Conservation (phyloP, 345 rosid species). For the Tarenaya hassleriana region DNA sequence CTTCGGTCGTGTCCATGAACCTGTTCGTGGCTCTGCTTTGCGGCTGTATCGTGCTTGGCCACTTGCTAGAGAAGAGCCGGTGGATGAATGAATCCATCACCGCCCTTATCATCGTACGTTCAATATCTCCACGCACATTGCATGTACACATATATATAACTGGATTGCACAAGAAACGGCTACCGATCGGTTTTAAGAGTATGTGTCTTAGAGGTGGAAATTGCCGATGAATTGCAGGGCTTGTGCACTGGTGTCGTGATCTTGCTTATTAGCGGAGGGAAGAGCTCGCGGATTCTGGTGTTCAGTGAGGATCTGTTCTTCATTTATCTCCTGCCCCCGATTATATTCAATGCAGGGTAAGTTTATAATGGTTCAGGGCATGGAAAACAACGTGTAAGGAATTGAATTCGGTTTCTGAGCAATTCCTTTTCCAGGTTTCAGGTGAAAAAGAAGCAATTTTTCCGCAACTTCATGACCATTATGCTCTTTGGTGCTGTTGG, state of each 20-base stretch:
- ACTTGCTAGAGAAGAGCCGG: constrained; percentile 67
- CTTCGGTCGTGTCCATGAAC: constrained; percentile 80
- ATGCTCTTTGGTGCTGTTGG: constrained; percentile 92
- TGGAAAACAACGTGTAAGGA: too few species aligned
- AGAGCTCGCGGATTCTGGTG: constrained; percentile 71
- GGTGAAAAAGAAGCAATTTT: constrained; percentile 98
- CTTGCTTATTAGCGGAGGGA: constrained; percentile 69
- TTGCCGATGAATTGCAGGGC: constrained; percentile 44
- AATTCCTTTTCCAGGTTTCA: constrained; percentile 57
- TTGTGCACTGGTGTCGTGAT: constrained; percentile 80
- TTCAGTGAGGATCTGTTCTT: constrained; percentile 98
- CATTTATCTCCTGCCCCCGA: constrained; percentile 96
- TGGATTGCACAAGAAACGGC: neutral
- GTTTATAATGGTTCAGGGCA: too few species aligned
- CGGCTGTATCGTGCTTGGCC: constrained; percentile 79
- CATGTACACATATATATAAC: too few species aligned
- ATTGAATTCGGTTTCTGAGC: constrained; percentile 7
- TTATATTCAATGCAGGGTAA: constrained; percentile 95
- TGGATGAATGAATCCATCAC: constrained; percentile 98
- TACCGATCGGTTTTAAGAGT: too few species aligned
- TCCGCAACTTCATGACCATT: constrained; percentile 93
- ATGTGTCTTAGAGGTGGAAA: neutral
- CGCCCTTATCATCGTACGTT: constrained; percentile 75
- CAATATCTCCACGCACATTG: neutral
- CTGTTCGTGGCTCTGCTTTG: constrained; percentile 83